These are phyloP conservation scores for Venturia pyrina DNA, from an alignment of 2,329 filamentous ascomycete species.

Conservation along the genomic window DNA sequence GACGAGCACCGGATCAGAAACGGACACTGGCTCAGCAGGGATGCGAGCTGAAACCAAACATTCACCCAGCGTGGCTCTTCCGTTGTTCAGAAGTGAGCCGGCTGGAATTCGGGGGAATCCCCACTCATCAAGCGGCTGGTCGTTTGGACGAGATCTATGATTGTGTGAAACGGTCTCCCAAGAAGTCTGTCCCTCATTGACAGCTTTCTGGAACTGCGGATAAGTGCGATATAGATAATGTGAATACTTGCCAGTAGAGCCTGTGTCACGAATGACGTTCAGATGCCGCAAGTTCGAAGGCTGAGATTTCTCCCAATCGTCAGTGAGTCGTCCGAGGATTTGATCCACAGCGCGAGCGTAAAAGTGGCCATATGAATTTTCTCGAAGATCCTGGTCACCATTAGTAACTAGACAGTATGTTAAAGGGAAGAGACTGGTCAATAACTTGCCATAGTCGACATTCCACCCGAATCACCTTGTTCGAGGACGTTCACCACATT, in stretches of 20 bases:
- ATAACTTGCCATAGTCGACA: constrained; percentile 30
- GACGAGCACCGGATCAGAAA: not conserved
- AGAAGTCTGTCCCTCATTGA: constrained; percentile 36
- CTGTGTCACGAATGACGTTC: constrained; percentile 45
- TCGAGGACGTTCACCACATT: constrained; percentile 41
- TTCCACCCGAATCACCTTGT: constrained; percentile 36
- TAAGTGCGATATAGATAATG: constrained; percentile 48
- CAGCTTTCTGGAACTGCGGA: constrained; percentile 42
- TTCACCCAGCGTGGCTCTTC: constrained; percentile 2
- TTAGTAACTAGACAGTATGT: not conserved
- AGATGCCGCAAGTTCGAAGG: constrained; percentile 47
- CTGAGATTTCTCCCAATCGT: constrained; percentile 49
- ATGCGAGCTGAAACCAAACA: not conserved
- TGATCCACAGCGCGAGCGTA: constrained; percentile 47
- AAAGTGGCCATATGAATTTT: constrained; percentile 36
- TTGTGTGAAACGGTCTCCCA: constrained; percentile 32
- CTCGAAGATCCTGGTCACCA: constrained; percentile 21
- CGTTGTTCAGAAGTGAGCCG: not conserved
- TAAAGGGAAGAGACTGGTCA: not conserved
- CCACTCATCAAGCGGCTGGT: constrained; percentile 19
- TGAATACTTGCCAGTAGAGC: constrained; percentile 34
- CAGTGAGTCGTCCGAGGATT: constrained; percentile 41
- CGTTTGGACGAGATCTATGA: not conserved
- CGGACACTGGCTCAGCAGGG: not conserved
- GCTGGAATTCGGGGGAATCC: constrained; percentile 1